Base-by-base conservation (phyloP, 2,329 filamentous ascomycete species). In the Arthrobotrys pseudoclavata region DNA sequence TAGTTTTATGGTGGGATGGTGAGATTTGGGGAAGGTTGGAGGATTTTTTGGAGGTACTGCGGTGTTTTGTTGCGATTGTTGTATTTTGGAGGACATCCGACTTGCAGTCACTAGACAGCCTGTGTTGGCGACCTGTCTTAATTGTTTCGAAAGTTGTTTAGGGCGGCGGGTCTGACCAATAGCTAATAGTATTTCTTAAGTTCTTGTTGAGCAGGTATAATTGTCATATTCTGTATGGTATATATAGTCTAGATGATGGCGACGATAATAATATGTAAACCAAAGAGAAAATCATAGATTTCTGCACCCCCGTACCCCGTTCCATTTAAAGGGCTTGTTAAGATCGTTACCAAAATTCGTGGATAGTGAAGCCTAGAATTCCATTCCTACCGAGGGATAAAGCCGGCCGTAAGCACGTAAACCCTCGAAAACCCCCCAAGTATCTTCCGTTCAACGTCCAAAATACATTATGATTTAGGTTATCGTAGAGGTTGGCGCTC, bases 281-380 rank as follows among this genome's bases (percentile, higher is more conserved):
- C n/a, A n/a, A n/a, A n/a, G n/a, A n/a, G n/a, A n/a, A n/a, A n/a
- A n/a, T n/a, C n/a, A n/a, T n/a, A 7, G 26, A 3, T 29, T 29
- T 29, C 26, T 29, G 26, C 3, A 29, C 3, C 7, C 26, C 7
- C 20, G 34, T 13, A 4, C 7, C 29, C 67, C 67, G 1, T 71
- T 40, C 68, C 68, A 71, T 15, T 26, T 24, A 29, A 71, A 71
- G 5, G 68, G 68, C 13, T 48, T 20, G 12, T 22, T 40, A 1
- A 48, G 47, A 29, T 71, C 60, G 9, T 37, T 22, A 20, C 71
- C 71, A 47, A 76, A 76, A 50, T 76, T 76, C 3, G 71, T 12
- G 6, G 9, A 26, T 22, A 40, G 13, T 45, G 55, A 60, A 52
- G 12, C 53, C 24, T 12, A 52, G 7, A 20, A 4, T 15, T n/a